Evolutionary conservation across 148 eudicot genomes (phyloP).

Genomic region (Rhododendron mucronatum): DNA sequence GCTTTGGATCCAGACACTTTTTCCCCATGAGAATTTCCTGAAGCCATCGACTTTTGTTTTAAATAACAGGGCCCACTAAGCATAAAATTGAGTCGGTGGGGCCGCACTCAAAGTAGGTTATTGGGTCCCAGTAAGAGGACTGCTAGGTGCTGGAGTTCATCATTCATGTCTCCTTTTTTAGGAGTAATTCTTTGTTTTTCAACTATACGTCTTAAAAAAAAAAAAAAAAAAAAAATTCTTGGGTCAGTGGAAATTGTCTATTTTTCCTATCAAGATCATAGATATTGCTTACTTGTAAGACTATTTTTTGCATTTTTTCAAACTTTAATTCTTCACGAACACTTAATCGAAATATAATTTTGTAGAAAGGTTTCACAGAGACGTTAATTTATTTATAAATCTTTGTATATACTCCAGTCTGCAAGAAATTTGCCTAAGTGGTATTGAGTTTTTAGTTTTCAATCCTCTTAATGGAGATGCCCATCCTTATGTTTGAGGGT

Average conservation of each 20-base stretch:
- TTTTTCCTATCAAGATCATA: neutral
- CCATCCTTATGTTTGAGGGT: too few species aligned
- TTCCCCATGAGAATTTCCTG: slow-evolving; percentile 12
- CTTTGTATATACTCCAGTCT: too few species aligned
- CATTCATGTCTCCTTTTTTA: slow-evolving; percentile 11
- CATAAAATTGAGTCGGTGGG: slow-evolving; percentile 21
- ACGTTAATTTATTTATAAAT: too few species aligned
- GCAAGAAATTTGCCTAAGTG: neutral
- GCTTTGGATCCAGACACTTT: slow-evolving; percentile 40
- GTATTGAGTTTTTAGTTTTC: neutral
- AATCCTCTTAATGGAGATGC: neutral
- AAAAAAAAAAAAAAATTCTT: too few species aligned
- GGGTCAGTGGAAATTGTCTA: neutral
- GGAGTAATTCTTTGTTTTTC: neutral
- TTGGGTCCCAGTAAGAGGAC: slow-evolving; percentile 15
- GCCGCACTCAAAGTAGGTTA: slow-evolving; percentile 16
- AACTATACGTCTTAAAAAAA: too few species aligned
- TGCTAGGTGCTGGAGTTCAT: slow-evolving; percentile 26
- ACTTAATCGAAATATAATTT: neutral
- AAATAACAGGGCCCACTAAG: slow-evolving; percentile 13
- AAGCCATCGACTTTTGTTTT: slow-evolving; percentile 10
- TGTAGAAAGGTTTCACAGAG: too few species aligned
- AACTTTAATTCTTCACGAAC: neutral
- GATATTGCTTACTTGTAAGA: neutral
- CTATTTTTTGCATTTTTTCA: neutral